These are phyloP conservation scores for Xylaria multiplex DNA, from an alignment of 2,329 filamentous ascomycete species.

Conservation along the genomic window DNA sequence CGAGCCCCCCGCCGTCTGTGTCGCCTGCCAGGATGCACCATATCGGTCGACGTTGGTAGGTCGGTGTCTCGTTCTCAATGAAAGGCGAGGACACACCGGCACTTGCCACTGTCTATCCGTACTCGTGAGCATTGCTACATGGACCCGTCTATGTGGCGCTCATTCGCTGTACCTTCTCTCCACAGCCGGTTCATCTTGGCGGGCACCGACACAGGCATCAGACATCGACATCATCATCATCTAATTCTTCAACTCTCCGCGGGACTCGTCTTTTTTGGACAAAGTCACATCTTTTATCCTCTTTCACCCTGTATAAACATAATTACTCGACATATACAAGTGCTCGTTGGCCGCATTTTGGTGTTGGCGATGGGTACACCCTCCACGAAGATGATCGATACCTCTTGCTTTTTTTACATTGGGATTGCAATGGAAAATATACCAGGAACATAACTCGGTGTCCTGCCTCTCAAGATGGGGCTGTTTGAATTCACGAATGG, in stretches of 20 bases:
- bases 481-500: slow-evolving; percentile 57
- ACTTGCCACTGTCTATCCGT: slow-evolving; percentile 50
- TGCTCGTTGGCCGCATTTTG: slow-evolving; percentile 46
- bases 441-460: slow-evolving; percentile 47
- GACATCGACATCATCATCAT: slow-evolving; percentile 55
- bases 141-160: slow-evolving; percentile 44
- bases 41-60: slow-evolving; percentile 66
- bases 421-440: slow-evolving; percentile 46
- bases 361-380: slow-evolving; percentile 52
- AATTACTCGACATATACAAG: slow-evolving; percentile 58
- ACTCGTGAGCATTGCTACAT: slow-evolving; percentile 39
- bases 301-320: slow-evolving; percentile 60
- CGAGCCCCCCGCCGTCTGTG: slow-evolving; percentile 82
- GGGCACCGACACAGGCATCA: slow-evolving; percentile 57
- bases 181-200: slow-evolving; percentile 61
- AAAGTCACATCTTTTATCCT: slow-evolving; percentile 45
- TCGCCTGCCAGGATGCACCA: slow-evolving; percentile 71
- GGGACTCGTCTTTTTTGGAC: slow-evolving; percentile 44
- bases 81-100: slow-evolving; percentile 48
- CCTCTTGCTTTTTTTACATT: slow-evolving; percentile 55
- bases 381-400: slow-evolving; percentile 59
- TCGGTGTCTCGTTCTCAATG: slow-evolving; percentile 50
- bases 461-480: slow-evolving; percentile 54
- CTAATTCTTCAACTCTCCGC: slow-evolving; percentile 44
- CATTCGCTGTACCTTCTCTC: slow-evolving; percentile 51